Conservation (phyloP, 2,329 filamentous ascomycete species). For the Fusarium subglutinans region DNA sequence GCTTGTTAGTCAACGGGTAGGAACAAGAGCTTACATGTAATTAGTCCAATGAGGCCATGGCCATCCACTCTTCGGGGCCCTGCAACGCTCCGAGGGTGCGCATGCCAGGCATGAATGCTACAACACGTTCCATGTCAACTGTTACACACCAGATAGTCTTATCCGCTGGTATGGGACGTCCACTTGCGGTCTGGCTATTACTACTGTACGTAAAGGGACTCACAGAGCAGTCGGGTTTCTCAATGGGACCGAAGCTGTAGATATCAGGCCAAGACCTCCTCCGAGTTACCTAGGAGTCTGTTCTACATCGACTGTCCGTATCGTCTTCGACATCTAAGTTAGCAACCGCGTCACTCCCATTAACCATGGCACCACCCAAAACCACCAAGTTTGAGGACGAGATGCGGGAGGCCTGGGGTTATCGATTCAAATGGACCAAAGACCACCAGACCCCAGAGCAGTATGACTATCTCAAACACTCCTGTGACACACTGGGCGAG, state of each 20-base stretch:
- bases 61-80: neutral
- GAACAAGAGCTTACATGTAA: neutral
- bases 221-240: neutral
- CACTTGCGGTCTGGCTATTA: neutral
- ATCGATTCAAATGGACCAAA: neutral
- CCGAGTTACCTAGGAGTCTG: rapidly evolving
- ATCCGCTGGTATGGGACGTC: rapidly evolving
- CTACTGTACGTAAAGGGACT: neutral
- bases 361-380: neutral
- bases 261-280: neutral
- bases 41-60: neutral
- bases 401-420: neutral
- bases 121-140: neutral
- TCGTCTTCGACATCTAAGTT: neutral
- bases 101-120: neutral
- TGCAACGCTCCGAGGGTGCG: neutral
- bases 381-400: neutral
- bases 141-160: neutral
- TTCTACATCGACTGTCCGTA: neutral
- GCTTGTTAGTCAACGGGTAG: rapidly evolving
- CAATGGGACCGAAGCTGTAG: neutral
- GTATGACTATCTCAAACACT: neutral
- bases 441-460: neutral
- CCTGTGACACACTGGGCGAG: neutral
- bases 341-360: rapidly evolving